Percentiles rank a stretch among this genome's conserved stretches.
phyloP scores from a whole-genome alignment of 2,329 filamentous ascomycete species.

The Aspergillus unguis region DNA sequence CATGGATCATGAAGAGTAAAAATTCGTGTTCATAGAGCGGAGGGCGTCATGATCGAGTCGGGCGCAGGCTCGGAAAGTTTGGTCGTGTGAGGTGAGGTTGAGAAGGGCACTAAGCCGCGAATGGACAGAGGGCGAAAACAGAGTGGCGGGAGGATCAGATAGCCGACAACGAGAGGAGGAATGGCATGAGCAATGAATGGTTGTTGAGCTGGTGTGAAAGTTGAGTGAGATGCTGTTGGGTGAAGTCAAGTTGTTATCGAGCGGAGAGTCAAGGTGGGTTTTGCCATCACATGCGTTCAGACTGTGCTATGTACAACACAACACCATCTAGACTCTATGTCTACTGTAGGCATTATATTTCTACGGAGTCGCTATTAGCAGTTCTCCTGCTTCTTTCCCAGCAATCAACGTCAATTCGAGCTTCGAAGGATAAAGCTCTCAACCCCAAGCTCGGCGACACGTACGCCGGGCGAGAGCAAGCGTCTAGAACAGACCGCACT shows the following conservation, averaged over 20 bases:
- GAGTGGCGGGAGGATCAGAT: neutral
- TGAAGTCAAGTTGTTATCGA: neutral
- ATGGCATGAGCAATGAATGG: slow-evolving; percentile 4
- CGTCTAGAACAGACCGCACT: slow-evolving; percentile 3
- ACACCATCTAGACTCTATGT: neutral
- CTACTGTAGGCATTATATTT: neutral
- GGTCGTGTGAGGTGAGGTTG: slow-evolving; percentile 10
- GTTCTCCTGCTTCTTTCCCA: neutral
- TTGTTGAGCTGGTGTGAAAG: neutral
- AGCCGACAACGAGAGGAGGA: slow-evolving; percentile 2
- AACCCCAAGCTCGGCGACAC: slow-evolving; percentile 4
- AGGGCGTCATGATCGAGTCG: slow-evolving; percentile 28
- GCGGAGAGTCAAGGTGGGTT: too few species aligned
- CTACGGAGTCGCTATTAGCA: neutral
- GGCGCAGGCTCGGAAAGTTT: slow-evolving; percentile 12
- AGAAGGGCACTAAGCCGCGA: slow-evolving; percentile 7
- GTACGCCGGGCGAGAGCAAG: neutral
- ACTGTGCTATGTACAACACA: too few species aligned
- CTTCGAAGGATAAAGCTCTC: slow-evolving; percentile 10
- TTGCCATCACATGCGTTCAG: neutral
- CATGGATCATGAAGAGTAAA: slow-evolving; percentile 21
- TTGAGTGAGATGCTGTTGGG: neutral
- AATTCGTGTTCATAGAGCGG: slow-evolving; percentile 20
- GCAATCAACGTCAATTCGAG: slow-evolving; percentile 9
- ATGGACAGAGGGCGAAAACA: slow-evolving; percentile 1